These are phyloP conservation scores for Ascochyta lentis DNA, from an alignment of 2,329 filamentous ascomycete species.

Conservation along the genomic window DNA sequence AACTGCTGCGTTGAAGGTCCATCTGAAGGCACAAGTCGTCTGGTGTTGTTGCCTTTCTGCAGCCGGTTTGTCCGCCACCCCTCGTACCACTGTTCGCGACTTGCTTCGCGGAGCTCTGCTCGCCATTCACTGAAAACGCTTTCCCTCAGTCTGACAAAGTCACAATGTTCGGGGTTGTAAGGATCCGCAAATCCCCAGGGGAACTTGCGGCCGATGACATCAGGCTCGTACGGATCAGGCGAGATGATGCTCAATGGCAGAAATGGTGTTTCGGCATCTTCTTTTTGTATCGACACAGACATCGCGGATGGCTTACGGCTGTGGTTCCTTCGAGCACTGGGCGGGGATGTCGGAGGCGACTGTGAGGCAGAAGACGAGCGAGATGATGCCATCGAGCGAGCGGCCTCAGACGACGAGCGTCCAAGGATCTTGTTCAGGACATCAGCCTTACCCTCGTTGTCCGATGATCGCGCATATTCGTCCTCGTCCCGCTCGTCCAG, in stretches of 20 bases:
- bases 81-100: conserved; percentile 93
- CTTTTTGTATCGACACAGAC: conserved; percentile 46
- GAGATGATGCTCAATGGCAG: conserved; percentile 92
- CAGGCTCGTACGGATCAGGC: conserved; percentile 86
- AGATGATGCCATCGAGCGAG: conserved; percentile 42
- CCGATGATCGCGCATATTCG: conserved; percentile 49
- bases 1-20: conserved; percentile 36
- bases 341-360: conserved; percentile 44
- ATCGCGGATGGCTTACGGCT: conserved; percentile 51
- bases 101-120: conserved; percentile 85
- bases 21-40: conserved; percentile 40
- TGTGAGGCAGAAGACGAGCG: conserved; percentile 39
- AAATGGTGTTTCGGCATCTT: conserved; percentile 64
- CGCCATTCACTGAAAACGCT: conserved; percentile 95
- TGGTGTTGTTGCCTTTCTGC: conserved; percentile 33
- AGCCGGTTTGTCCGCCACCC: conserved; percentile 78
- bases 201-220: conserved; percentile 82
- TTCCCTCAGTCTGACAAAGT: conserved; percentile 89
- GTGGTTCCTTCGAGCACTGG: conserved; percentile 45
- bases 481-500: conserved; percentile 61
- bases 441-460: conserved; percentile 43
- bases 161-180: conserved; percentile 88
- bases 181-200: conserved; percentile 98
- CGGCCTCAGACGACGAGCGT: conserved; percentile 48
- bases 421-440: conserved; percentile 49